Evolutionary conservation across 371 early-diverging fungal genomes (phyloP), one percentile per base, ranked within the genome.

Genomic region (Rhizopus delemar): DNA sequence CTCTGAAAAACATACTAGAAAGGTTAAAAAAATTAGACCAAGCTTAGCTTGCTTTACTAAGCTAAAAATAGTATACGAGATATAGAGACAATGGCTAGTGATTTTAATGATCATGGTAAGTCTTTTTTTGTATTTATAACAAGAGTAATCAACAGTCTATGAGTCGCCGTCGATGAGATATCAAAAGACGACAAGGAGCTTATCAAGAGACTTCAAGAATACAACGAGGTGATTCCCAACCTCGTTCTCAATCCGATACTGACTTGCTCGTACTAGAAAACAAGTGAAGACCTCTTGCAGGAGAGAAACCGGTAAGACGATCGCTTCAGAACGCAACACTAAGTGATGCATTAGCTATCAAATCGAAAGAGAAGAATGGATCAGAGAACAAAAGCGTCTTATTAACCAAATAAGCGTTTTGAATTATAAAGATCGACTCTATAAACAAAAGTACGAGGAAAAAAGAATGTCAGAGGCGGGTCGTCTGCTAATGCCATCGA

Each of bases 361-460:
- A 48, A 48, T 48, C 8, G 48, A 48, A 48, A 48, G 12, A 29
- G 48, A 48, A 48, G 48, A 48, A 48, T 28, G 16, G 48, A 1
- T 5, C 16, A 48, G 12, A 29, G 48, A 48, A 29, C 48, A 48
- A 29, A 22, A 48, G 28, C 5, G 31, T 28, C 48, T 48, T 28
- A 7, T 28, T 29, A 9, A 5, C 2, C 29, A 48, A 48, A 48
- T 48, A 22, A 48, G 48, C 28, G 22, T 48, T 5, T 29, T 48
- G 15, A 48, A 48, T 29, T 29, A 48, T 28, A 48, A 48, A 8
- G 29, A 48, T 29, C 48, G 28, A 28, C 9, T 48, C n/a, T 43
- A n/a, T n/a, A 43, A 43, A 15, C 43, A 43, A 15, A 43, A 15
- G 43, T 43, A 43, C 8, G 2, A 22, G 22, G 22, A 2, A 22